Base-by-base conservation (phyloP, 208 protist genomes). In the Crithidia bombi region DNA sequence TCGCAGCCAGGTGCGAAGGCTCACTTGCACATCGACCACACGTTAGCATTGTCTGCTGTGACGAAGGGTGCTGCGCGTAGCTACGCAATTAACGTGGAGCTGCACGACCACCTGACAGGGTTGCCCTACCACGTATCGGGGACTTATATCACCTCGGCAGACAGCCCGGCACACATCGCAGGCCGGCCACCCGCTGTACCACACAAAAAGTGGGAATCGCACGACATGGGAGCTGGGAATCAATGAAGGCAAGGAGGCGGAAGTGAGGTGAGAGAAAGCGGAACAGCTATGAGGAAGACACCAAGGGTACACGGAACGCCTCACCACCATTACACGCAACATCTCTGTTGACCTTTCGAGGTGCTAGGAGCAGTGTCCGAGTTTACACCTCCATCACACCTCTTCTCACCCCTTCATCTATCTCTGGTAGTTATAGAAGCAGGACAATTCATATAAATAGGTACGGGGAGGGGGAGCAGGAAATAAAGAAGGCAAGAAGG, bases 21-120 rank as follows among this genome's bases (percentile, higher is more conserved):
- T 14, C 15, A 64, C 33, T 43, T 76, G 12, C 50, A 76, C 51
- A 61, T 69, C 39, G 70, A 69, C 61, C 69, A 76, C 62, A 76
- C 70, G 11, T 76, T 62, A 14, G 70, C 70, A 9, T 25, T 76
- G 17, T 32, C 70, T 2, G 61, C 55, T 17, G 0, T 69, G 7
- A 14, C n/a, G 1, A 63, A 64, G 4, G 51, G 50, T 30, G 44
- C 26, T 11, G 50, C 59, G 17, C 58, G 69, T 11, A 67, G 58
- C 39, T 26, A 67, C 5, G 69, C 69, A 1, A 64, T 67, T 15
- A 73, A 65, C 46, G 41, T 3, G 12, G 54, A 65, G 41, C 43
- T 73, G 30, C 30, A 21, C 11, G 12, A 23, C 11, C 32, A 47
- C 15, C 43, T 61, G 39, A 10, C 35, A 6, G 23, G 17, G 28